Evolutionary conservation across 2,329 filamentous ascomycete genomes (phyloP).

Genomic region (Elsinoe australis): DNA sequence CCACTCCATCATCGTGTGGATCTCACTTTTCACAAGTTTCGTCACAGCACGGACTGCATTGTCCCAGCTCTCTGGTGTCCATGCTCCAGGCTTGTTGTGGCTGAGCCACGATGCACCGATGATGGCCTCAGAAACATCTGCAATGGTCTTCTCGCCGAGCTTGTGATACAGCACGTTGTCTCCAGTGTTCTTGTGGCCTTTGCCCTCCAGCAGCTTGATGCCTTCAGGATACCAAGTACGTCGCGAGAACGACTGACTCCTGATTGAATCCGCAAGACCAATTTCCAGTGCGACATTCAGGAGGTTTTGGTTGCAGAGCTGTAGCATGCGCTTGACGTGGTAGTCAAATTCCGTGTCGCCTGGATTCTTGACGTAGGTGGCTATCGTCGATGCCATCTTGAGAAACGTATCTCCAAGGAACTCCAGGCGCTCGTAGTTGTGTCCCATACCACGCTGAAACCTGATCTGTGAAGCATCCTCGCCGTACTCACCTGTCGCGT

Average conservation of each 20-base stretch:
- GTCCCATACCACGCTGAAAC: slow-evolving; percentile 77
- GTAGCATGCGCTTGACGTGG: slow-evolving; percentile 81
- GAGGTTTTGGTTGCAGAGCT: slow-evolving; percentile 87
- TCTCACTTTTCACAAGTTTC: slow-evolving; percentile 55
- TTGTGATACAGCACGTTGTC: slow-evolving; percentile 19
- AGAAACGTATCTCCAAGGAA: slow-evolving; percentile 90
- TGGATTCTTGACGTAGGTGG: slow-evolving; percentile 69
- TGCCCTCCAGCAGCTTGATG: slow-evolving; percentile 65
- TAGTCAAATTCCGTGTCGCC: slow-evolving; percentile 76
- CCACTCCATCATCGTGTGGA: slow-evolving; percentile 52
- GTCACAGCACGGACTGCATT: slow-evolving; percentile 59
- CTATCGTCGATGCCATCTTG: slow-evolving; percentile 91
- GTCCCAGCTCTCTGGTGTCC: slow-evolving; percentile 46
- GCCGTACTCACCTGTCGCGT: slow-evolving; percentile 68
- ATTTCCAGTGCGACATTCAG: slow-evolving; percentile 66
- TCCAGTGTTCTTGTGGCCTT: slow-evolving; percentile 47
- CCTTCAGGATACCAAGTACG: slow-evolving; percentile 84
- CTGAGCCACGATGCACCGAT: slow-evolving; percentile 74
- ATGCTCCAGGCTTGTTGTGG: slow-evolving; percentile 39
- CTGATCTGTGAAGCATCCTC: slow-evolving; percentile 53
- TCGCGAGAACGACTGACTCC: slow-evolving; percentile 71
- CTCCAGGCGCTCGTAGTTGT: slow-evolving; percentile 90
- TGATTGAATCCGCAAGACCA: slow-evolving; percentile 65
- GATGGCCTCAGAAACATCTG: slow-evolving; percentile 88
- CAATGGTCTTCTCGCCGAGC: slow-evolving; percentile 51